Evolutionary conservation across 2,329 filamentous ascomycete genomes (phyloP), one percentile per base, ranked within the genome.

Genomic region (Lecanoromycetidae sp.): DNA sequence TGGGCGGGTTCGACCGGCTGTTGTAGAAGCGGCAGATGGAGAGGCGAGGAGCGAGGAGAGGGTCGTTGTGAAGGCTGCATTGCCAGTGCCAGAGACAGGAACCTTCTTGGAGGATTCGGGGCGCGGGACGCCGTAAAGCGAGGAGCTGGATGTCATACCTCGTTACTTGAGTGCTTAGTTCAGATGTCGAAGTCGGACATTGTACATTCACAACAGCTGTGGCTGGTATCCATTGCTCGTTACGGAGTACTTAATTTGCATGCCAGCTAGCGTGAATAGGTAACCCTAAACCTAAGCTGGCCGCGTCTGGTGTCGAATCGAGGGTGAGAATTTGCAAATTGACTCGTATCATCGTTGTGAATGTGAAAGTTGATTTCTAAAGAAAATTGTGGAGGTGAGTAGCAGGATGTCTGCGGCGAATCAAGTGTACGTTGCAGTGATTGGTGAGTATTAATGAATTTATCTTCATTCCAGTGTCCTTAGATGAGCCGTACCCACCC

Each of bases 11-110:
- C 66, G 68, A 32, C 60, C 64, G 34, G 59, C 56, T 39, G 61
- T 66, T n/a, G 63, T 56, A 49, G 64, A 50, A 48, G 69, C 58
- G 19, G 66, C 54, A 20, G 72, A 63, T 27, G 68, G 59, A 51
- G 69, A 71, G 45, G 81, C 71, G 66, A 95, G 86, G 46, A 95
- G 78, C 37, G 81, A 84, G 56, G 84, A 82, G 53, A 96, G 77
- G 55, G 91, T 84, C 9, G 86, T 85, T n/a, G 84, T 80, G 68
- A 98, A 96, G 60, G 87, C 80, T 46, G 94, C 77, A 23, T 48
- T 48, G 49, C 44, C 10, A 36, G 79, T 82, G 42, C 77, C 79
- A 15, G 79, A 82, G 15, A 87, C 77, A 15, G 79, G 77, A 17
- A 74, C 71, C 48, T 85, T 76, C 58, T 83, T 75, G 57, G 68